These are phyloP conservation scores for Didymella sp. DNA, from an alignment of 2,329 filamentous ascomycete genomes.

Conservation along the genomic window DNA sequence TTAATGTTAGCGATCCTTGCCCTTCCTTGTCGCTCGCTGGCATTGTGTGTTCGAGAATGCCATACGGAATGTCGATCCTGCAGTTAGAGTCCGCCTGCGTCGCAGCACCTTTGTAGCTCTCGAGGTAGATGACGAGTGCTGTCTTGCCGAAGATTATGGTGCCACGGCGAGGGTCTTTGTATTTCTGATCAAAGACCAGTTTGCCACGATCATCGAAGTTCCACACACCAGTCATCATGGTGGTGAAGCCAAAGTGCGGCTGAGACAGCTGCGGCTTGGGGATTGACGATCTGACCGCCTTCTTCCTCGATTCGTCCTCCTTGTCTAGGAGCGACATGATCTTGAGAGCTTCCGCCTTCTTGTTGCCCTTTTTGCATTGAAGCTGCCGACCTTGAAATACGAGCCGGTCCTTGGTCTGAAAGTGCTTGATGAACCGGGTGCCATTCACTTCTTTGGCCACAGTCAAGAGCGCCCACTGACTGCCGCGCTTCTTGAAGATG, in stretches of 20 bases:
- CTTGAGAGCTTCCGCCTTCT: conserved; percentile 32
- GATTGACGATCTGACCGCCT: conserved; percentile 8
- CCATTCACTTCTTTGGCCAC: conserved; percentile 53
- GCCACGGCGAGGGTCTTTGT: conserved; percentile 51
- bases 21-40: conserved; percentile 29
- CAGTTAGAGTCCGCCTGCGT: conserved; percentile 28
- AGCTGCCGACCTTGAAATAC: conserved; percentile 22
- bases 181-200: conserved; percentile 53
- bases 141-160: conserved; percentile 47
- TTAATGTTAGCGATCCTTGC: conserved; percentile 45
- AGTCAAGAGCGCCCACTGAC: conserved; percentile 54
- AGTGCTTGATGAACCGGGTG: conserved; percentile 52
- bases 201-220: conserved; percentile 42
- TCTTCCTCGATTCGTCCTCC: conserved; percentile 29
- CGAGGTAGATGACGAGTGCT: conserved; percentile 36
- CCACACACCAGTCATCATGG: conserved; percentile 52
- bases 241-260: conserved; percentile 36
- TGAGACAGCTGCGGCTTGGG: conserved; percentile 20
- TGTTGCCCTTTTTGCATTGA: conserved; percentile 25
- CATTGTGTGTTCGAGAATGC: conserved; percentile 51
- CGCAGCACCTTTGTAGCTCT: conserved; percentile 2
- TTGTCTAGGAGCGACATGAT: conserved; percentile 34
- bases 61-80: conserved; percentile 54
- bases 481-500: conserved; percentile 51
- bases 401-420: conserved; percentile 36